Evolutionary conservation across 192 early-diverging fungal species (phyloP).

Genomic region (Podila minutissima): DNA sequence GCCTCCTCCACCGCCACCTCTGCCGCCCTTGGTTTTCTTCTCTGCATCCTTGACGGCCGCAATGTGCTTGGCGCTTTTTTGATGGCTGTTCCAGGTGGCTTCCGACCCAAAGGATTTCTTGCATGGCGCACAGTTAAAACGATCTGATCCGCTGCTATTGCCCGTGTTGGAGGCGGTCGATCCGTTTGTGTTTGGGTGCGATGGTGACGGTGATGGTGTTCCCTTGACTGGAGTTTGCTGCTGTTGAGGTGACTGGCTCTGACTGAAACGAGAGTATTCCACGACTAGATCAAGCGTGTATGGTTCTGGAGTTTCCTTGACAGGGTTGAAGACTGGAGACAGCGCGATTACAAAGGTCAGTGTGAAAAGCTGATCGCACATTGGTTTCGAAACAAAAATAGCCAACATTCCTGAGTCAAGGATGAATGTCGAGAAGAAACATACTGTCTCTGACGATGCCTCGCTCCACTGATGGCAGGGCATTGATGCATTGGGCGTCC

Average conservation of each 20-base stretch:
- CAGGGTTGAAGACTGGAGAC: conserved; percentile 28
- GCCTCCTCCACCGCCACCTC: too few species aligned
- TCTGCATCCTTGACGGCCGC: conserved; percentile 51
- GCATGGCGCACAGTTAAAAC: conserved; percentile 54
- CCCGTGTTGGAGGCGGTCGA: neutral
- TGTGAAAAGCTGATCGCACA: neutral
- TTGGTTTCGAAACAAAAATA: neutral
- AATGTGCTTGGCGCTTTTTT: conserved; percentile 62
- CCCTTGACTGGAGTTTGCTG: neutral
- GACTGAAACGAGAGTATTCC: conserved; percentile 28
- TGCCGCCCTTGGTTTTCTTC: conserved; percentile 12
- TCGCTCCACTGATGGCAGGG: conserved; percentile 27
- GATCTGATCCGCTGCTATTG: conserved; percentile 1
- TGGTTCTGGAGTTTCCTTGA: conserved; percentile 14
- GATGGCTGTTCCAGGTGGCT: conserved; percentile 56
- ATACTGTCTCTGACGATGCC: conserved; percentile 35
- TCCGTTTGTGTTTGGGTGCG: conserved; percentile 6
- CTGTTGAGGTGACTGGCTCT: neutral
- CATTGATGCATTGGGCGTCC: conserved; percentile 33
- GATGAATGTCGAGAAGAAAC: neutral
- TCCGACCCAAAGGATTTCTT: conserved; percentile 62
- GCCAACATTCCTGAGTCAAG: too few species aligned
- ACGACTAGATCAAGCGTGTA: conserved; percentile 26
- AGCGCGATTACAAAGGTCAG: neutral
- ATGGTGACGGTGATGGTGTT: neutral